Evolutionary conservation across 225 moss, liverwort and hornwort genomes (phyloP).

Genomic region (Bryum argenteum): DNA sequence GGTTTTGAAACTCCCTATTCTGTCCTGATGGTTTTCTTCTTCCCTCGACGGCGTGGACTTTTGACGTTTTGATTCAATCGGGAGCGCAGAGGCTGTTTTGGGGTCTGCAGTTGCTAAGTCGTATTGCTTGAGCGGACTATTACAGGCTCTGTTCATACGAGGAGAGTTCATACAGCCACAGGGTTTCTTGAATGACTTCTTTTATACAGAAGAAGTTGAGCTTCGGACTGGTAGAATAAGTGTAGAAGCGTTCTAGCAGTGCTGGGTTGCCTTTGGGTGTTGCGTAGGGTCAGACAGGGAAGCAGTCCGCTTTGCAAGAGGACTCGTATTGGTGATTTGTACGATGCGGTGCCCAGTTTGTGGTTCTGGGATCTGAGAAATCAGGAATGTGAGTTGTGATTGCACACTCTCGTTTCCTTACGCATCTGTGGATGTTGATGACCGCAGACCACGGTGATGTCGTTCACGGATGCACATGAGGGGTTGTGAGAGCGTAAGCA

Average conservation of each 20-base stretch:
- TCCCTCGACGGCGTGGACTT: not conserved
- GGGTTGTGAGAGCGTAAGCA: constrained; percentile 14
- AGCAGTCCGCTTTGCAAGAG: not conserved
- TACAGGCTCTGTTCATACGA: too few species aligned
- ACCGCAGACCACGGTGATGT: constrained; percentile 12
- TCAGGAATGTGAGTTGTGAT: constrained; percentile 12
- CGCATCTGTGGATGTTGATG: constrained; percentile 1
- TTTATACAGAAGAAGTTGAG: too few species aligned
- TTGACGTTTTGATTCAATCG: not conserved
- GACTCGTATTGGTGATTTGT: not conserved
- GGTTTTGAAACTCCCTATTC: constrained; percentile 7
- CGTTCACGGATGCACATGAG: constrained; percentile 25
- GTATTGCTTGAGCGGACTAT: too few species aligned
- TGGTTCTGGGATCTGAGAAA: constrained; percentile 15
- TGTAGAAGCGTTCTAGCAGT: too few species aligned
- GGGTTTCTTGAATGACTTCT: too few species aligned
- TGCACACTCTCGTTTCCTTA: not conserved
- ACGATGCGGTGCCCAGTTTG: not conserved
- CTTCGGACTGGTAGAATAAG: too few species aligned
- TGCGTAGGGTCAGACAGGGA: not conserved
- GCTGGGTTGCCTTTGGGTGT: too few species aligned
- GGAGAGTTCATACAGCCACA: too few species aligned
- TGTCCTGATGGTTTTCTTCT: constrained; percentile 26
- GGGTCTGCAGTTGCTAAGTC: too few species aligned
- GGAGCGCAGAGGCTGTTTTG: not conserved